A percentile compares a stretch with the other conserved stretches of the same genome.
phyloP scores from a whole-genome alignment of 352 stramenopile species.

The Phytopythium oedochilum region DNA sequence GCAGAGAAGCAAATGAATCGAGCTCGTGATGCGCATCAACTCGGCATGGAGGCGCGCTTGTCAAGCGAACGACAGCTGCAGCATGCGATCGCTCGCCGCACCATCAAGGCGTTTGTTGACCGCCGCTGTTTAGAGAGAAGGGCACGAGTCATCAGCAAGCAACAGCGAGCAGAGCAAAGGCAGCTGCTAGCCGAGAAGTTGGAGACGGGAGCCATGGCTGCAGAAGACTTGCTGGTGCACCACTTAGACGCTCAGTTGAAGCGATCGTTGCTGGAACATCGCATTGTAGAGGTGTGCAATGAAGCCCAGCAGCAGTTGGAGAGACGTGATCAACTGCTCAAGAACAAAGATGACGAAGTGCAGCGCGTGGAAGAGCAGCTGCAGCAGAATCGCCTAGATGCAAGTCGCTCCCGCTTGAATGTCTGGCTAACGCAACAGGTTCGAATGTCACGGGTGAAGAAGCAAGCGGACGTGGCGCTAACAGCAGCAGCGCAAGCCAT shows the following conservation, averaged over 20 bases:
- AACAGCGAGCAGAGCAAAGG: conserved; percentile 9
- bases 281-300: conserved; percentile 18
- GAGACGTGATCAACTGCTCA: conserved; percentile 13
- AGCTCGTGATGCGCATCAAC: neutral
- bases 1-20: conserved; percentile 6
- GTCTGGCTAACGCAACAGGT: conserved; percentile 32
- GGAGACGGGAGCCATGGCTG: conserved; percentile 32
- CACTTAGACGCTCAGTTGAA: conserved; percentile 8
- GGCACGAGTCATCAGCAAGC: conserved; percentile 9
- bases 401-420: conserved; percentile 23
- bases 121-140: conserved; percentile 8
- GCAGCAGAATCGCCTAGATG: conserved; percentile 11
- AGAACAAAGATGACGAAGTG: conserved; percentile 19
- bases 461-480: conserved; percentile 12
- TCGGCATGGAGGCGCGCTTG: conserved; percentile 12
- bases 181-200: conserved; percentile 22
- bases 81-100: conserved; percentile 16
- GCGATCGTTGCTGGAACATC: conserved; percentile 9
- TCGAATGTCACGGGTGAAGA: conserved; percentile 20
- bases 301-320: conserved; percentile 11
- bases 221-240: conserved; percentile 27
- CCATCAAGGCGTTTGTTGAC: conserved; percentile 37
- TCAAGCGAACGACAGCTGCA: conserved; percentile 8
- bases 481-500: conserved; percentile 11
- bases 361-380: conserved; percentile 7